phyloP scores from a whole-genome alignment of 2,329 filamentous ascomycete species.

The Cordyceps militaris region DNA sequence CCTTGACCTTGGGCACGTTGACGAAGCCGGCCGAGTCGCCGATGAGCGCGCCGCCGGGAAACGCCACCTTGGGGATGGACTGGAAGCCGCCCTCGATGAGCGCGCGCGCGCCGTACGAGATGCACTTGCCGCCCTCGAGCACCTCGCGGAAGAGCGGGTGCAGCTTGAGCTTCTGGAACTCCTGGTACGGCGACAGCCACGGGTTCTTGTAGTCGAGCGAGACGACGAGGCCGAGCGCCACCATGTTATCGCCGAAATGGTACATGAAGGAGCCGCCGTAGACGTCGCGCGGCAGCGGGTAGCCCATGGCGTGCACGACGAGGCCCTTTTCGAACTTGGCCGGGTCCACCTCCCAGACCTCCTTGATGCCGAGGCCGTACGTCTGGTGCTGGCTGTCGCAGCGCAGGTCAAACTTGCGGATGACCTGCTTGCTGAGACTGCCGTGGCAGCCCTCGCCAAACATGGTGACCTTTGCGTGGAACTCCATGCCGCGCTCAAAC shows the following conservation, averaged over 20 bases:
- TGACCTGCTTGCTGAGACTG: slow-evolving; percentile 88
- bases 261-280: slow-evolving; percentile 99
- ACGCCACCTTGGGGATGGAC: slow-evolving; percentile 93
- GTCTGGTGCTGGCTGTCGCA: slow-evolving; percentile 89
- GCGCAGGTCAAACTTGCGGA: slow-evolving; percentile 87
- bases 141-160: slow-evolving; percentile 83
- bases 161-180: slow-evolving; percentile 98
- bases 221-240: slow-evolving; percentile 84
- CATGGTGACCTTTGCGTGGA: slow-evolving; percentile 84
- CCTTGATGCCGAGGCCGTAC: slow-evolving; percentile 89
- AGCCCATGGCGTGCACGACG: slow-evolving; percentile 86
- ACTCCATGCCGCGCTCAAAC: slow-evolving; percentile 97
- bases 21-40: slow-evolving; percentile 95
- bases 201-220: slow-evolving; percentile 95
- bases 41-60: slow-evolving; percentile 90
- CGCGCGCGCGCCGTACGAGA: slow-evolving; percentile 89
- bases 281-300: slow-evolving; percentile 77
- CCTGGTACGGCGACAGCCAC: slow-evolving; percentile 89
- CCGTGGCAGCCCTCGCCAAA: slow-evolving; percentile 95
- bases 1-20: slow-evolving; percentile 98
- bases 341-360: slow-evolving; percentile 93
- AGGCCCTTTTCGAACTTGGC: slow-evolving; percentile 86
- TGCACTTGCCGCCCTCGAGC: slow-evolving; percentile 94
- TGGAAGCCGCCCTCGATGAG: slow-evolving; percentile 95
- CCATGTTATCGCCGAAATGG: slow-evolving; percentile 95